Conservation (phyloP, 352 stramenopile genomes). For the Phytophthora constricta region DNA sequence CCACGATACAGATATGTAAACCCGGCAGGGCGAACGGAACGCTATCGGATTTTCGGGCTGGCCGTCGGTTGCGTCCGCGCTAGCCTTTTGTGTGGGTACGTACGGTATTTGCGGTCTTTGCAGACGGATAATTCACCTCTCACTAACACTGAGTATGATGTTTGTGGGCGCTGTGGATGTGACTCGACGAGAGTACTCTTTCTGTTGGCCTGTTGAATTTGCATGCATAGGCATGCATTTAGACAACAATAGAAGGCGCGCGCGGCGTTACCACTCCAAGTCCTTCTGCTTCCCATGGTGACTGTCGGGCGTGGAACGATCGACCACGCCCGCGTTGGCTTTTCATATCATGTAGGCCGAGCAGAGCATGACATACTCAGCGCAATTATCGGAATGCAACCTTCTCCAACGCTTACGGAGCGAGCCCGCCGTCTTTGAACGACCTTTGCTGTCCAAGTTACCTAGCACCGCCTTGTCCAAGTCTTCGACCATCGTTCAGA, state of each 20-base stretch:
- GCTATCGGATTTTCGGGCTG: background rate
- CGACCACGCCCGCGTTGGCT: background rate
- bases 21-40: background rate
- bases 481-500: constrained; percentile 14
- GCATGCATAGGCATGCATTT: background rate
- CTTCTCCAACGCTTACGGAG: constrained; percentile 13
- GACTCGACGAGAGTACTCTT: background rate
- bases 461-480: constrained; percentile 12
- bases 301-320: background rate
- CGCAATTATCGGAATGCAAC: background rate
- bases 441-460: constrained; percentile 4
- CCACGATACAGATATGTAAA: background rate
- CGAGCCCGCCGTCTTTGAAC: constrained; percentile 11
- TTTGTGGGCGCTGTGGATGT: background rate
- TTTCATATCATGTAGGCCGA: background rate
- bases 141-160: background rate
- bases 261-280: background rate
- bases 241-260: background rate
- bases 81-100: background rate
- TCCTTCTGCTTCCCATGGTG: background rate
- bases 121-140: background rate
- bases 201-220: background rate
- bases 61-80: background rate
- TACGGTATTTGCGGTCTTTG: background rate
- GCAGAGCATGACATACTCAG: constrained; percentile 3